Base-by-base conservation (phyloP, 1,284 basidiomycete species). In the Hemileia vastatrix region DNA sequence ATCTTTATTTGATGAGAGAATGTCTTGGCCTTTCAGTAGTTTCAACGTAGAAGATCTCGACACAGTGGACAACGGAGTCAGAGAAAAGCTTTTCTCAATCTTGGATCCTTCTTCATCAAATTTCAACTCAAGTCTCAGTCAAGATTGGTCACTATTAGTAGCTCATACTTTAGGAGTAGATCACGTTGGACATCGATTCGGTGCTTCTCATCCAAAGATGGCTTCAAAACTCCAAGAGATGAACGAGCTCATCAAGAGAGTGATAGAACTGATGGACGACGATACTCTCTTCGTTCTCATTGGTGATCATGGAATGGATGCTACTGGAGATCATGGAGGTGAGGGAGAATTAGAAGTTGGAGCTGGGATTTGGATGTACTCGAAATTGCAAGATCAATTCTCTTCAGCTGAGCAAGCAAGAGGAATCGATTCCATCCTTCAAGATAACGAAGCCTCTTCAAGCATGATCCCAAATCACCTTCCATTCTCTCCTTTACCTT, bases 41-140 rank as follows among this genome's bases (percentile, higher is more conserved):
- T 98, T 99, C 82, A 94, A 98, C 76, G 94, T 99, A 64, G 94
- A 98, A 76, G 95, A 98, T 74, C 81, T 98, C 15, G 90, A 98
- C 72, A 88, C 90, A 0, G 95, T 98, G 40, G 95, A 98, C 72
- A 80, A 86, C 56, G 93, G 94, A 8, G 92, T 98, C 61, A 84
- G 87, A 47, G 71, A 78, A 11, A 84, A 90, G 71, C 81, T 98
- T n/a, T 84, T 91, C 67, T 87, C 89, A 0, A 82, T 93, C 13
- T 80, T 97, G 4, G 58, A 70, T 61, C n/a, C n/a, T n/a, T n/a
- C n/a, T n/a, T n/a, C n/a, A n/a, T n/a, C n/a, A n/a, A n/a, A n/a
- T n/a, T n/a, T n/a, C n/a, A n/a, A n/a, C n/a, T n/a, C n/a, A n/a
- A n/a, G 64, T 45, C 18, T 68, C 73, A n/a, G n/a, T 54, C 21